These are phyloP conservation scores for Geotrichum cucujoidarum DNA, from an alignment of 1,139 yeast species.

Conservation along the genomic window DNA sequence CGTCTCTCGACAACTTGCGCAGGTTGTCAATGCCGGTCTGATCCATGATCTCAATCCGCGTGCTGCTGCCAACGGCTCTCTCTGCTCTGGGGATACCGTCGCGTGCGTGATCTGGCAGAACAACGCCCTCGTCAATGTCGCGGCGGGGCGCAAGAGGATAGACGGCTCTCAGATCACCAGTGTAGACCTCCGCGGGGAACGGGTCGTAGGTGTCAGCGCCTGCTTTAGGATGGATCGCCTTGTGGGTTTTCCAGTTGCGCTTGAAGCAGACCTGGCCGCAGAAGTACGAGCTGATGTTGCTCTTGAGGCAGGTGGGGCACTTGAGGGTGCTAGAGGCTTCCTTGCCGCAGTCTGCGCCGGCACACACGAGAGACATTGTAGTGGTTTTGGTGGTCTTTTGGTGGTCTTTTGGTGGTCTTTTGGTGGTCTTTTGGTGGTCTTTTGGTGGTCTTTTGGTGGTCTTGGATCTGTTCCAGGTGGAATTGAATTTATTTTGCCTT, in stretches of 20 bases:
- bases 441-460: too few species aligned
- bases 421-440: too few species aligned
- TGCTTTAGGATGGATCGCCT: constrained; percentile 45
- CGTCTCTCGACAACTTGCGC: constrained; percentile 67
- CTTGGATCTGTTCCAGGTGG: background rate
- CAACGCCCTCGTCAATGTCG: constrained; percentile 64
- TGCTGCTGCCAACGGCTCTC: constrained; percentile 63
- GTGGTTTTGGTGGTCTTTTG: too few species aligned
- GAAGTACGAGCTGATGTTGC: constrained; percentile 56
- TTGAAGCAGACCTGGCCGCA: constrained; percentile 86
- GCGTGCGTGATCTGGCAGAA: constrained; percentile 76
- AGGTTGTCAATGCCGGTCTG: constrained; percentile 68
- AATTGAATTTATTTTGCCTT: background rate
- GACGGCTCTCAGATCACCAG: constrained; percentile 69
- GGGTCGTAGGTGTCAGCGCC: constrained; percentile 64
- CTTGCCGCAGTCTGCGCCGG: constrained; percentile 81
- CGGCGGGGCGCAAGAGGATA: constrained; percentile 79
- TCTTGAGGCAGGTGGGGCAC: constrained; percentile 88
- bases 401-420: too few species aligned
- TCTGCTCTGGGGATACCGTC: constrained; percentile 79
- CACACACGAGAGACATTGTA: constrained; percentile 39
- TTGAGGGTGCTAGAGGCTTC: constrained; percentile 68
- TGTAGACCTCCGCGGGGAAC: constrained; percentile 68
- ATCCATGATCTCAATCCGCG: constrained; percentile 57
- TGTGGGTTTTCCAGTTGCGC: constrained; percentile 60